Evolutionary conservation across 2,329 filamentous ascomycete species (phyloP).

Genomic region (Simplicillium aogashimaense): DNA sequence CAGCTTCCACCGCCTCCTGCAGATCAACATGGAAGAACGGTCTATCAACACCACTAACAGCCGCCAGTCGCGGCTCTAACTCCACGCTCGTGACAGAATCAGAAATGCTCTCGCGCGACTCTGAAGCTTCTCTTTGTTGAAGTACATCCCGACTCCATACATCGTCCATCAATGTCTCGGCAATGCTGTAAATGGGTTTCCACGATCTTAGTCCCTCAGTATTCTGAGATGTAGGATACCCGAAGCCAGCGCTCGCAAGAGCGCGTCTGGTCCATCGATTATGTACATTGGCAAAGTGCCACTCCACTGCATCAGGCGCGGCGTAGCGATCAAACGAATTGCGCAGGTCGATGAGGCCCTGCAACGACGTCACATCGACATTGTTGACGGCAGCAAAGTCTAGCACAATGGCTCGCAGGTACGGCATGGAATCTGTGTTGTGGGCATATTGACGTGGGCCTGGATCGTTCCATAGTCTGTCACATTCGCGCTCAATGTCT

Average conservation of each 20-base stretch:
- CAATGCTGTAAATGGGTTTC: conserved; percentile 23
- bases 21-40: conserved; percentile 39
- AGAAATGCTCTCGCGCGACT: neutral
- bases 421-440: conserved; percentile 22
- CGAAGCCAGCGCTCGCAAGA: conserved; percentile 46
- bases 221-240: conserved; percentile 26
- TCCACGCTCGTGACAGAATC: neutral
- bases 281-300: conserved; percentile 43
- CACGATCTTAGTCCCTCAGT: conserved; percentile 16
- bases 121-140: conserved; percentile 1
- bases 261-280: conserved; percentile 50
- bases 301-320: conserved; percentile 34
- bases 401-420: conserved; percentile 43
- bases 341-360: conserved; percentile 45
- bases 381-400: conserved; percentile 48
- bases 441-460: conserved; percentile 21
- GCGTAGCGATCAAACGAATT: conserved; percentile 44
- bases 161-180: conserved; percentile 11
- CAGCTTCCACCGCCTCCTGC: conserved; percentile 27
- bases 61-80: conserved; percentile 8
- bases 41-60: conserved; percentile 29
- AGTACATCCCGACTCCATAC: neutral
- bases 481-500: conserved; percentile 21
- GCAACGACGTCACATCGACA: conserved; percentile 47
- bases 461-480: conserved; percentile 48